Base-by-base conservation (phyloP, 805 yeast species). In the Metschnikowia cubensis region DNA sequence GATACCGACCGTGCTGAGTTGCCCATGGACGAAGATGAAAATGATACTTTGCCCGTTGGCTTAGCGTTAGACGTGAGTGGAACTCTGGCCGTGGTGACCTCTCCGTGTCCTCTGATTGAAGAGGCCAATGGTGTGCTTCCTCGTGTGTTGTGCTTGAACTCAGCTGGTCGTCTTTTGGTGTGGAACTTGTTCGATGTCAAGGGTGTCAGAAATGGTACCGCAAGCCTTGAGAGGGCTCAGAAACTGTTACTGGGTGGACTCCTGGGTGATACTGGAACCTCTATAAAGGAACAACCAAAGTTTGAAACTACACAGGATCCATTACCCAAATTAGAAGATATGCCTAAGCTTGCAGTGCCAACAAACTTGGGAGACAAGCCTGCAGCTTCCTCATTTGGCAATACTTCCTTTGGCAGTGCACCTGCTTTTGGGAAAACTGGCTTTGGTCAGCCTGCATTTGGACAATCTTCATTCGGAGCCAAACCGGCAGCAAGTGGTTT, bases 11-110 rank as follows among this genome's bases (percentile, higher is more conserved):
- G 87, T 45, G 96, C 96, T 0, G 76, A 81, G 22, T 70, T 89
- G 54, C 96, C 96, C 1, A 70, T 88, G 57, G 81, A 80, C 59
- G 84, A 81, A 7, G 70, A 84, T 0, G 84, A 79, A 42, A 84
- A 78, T 45, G 96, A 89, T 58, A 78, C 86, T 13, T 77, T 85
- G 6, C 83, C 92, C 0, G 69, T 87, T 20, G 96, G 96, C 4
- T 55, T 87, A 10, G 81, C 81, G 0, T 43, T 88, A 5, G 96
- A 89, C 61, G 58, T 83, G 13, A 69, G 76, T 10, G 69, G 80
- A 2, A 63, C 65, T 0, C 73, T 70, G 14, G 45, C 57, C 1
- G 58, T 58, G 1, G 79, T 84, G 1, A 48, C 62, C 2, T 76
- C 78, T 13, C 89, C 92, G 0, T 78, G 82, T 52, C 65, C 71